Conservation (phyloP, 257 asterid genomes). For the Scutellaria galericulata region DNA sequence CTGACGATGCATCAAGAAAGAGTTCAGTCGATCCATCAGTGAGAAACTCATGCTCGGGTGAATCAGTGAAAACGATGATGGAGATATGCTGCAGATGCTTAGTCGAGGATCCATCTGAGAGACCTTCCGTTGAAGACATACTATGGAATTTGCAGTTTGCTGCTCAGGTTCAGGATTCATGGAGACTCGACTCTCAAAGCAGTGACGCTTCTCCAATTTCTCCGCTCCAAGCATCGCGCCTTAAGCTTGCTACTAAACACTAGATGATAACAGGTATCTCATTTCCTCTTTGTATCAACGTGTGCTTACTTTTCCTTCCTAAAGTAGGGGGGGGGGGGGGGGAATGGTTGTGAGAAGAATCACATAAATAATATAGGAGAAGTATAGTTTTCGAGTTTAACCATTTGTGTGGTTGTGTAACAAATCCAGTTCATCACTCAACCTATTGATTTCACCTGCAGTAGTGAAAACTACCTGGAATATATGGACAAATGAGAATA, state of each 20-base stretch:
- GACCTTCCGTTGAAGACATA: slow-evolving; percentile 88
- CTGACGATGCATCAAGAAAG: slow-evolving; percentile 61
- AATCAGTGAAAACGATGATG: slow-evolving; percentile 68
- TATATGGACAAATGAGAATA: too few relatives aligned
- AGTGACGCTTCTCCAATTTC: slow-evolving; percentile 79
- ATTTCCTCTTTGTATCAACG: too few relatives aligned
- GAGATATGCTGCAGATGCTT: slow-evolving; percentile 85
- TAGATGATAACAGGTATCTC: slow-evolving; percentile 7
- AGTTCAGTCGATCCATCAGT: slow-evolving; percentile 59
- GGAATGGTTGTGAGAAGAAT: too few relatives aligned
- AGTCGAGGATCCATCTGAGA: slow-evolving; percentile 56
- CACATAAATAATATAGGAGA: too few relatives aligned
- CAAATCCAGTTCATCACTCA: too few relatives aligned
- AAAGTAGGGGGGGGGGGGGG: too few relatives aligned
- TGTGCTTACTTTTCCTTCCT: too few relatives aligned
- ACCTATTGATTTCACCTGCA: too few relatives aligned
- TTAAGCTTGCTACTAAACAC: slow-evolving; percentile 46
- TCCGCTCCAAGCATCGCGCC: slow-evolving; percentile 50
- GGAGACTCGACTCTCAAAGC: slow-evolving; percentile 66
- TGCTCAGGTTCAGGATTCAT: slow-evolving; percentile 83
- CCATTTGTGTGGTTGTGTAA: too few relatives aligned
- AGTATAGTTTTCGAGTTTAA: too few relatives aligned
- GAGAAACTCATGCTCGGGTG: slow-evolving; percentile 57
- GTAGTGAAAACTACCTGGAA: too few relatives aligned
- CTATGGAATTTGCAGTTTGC: slow-evolving; percentile 96